phyloP scores from a whole-genome alignment of 768 basidiomycete species.

The Leucosporidium creatinivorum region DNA sequence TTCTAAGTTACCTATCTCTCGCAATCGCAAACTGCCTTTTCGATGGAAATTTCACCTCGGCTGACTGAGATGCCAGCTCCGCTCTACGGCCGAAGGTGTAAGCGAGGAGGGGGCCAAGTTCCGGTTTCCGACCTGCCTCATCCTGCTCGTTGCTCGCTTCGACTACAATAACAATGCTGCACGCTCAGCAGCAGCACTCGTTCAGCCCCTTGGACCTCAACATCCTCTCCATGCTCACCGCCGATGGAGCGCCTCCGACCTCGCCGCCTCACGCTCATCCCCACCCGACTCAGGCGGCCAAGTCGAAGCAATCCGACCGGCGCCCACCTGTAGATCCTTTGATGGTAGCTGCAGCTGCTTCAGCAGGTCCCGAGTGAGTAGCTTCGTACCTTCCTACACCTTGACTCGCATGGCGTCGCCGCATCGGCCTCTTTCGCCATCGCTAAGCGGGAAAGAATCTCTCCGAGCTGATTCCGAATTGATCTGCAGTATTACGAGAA shows the following conservation, averaged over 20 bases:
- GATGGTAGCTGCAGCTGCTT: slow-evolving; percentile 65
- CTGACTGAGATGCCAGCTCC: no score
- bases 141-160: no score
- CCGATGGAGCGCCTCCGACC: neutral
- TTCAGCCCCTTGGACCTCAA: slow-evolving; percentile 52
- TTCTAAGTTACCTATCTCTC: no score
- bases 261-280: neutral
- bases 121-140: no score
- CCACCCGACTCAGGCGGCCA: neutral
- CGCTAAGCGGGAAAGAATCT: no score
- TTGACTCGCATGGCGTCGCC: neutral
- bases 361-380: slow-evolving; percentile 57
- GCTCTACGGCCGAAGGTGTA: no score
- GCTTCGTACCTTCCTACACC: no score
- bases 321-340: slow-evolving; percentile 55
- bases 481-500: slow-evolving; percentile 54
- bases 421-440: neutral
- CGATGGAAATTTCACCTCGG: no score
- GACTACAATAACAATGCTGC: neutral
- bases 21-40: no score
- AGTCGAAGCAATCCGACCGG: neutral
- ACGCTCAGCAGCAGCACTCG: neutral
- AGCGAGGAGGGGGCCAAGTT: no score
- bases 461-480: neutral
- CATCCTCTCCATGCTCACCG: slow-evolving; percentile 56